phyloP scores from a whole-genome alignment of 2,329 filamentous ascomycete genomes.

The Coniochaeta prunicola region DNA sequence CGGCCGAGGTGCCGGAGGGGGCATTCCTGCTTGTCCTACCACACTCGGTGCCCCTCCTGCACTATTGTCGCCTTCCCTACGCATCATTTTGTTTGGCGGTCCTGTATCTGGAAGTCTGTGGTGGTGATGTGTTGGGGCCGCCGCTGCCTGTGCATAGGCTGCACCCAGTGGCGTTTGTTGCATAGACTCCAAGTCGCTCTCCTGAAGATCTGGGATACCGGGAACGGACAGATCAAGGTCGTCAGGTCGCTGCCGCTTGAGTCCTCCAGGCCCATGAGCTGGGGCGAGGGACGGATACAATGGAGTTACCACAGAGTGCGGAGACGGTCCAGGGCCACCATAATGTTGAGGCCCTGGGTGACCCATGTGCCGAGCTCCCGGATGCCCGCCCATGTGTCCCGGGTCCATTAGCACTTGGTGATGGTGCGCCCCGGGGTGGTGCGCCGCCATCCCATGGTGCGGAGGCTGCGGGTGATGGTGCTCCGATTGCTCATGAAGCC shows the following conservation, averaged over 20 bases:
- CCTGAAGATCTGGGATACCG: conserved; percentile 44
- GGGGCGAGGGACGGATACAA: conserved; percentile 45
- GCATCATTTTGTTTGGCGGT: conserved; percentile 60
- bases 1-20: conserved; percentile 69
- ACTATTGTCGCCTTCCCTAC: conserved; percentile 42
- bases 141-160: conserved; percentile 39
- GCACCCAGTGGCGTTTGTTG: conserved; percentile 45
- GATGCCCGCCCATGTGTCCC: conserved; percentile 44
- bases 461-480: conserved; percentile 28
- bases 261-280: conserved; percentile 23
- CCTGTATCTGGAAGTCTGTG: conserved; percentile 71
- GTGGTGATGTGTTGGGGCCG: conserved; percentile 65
- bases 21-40: conserved; percentile 83
- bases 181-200: conserved; percentile 48
- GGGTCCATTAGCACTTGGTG: conserved; percentile 51
- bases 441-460: conserved; percentile 33
- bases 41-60: conserved; percentile 67
- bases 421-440: conserved; percentile 39
- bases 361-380: conserved; percentile 36
- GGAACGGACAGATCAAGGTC: conserved; percentile 50
- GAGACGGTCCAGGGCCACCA: conserved; percentile 35
- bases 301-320: conserved; percentile 39
- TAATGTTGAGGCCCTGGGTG: conserved; percentile 49
- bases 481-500: conserved; percentile 39
- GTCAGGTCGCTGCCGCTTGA: conserved; percentile 50